Conservation (phyloP, 176 grass and related monocot genomes). For the Lolium perenne region DNA sequence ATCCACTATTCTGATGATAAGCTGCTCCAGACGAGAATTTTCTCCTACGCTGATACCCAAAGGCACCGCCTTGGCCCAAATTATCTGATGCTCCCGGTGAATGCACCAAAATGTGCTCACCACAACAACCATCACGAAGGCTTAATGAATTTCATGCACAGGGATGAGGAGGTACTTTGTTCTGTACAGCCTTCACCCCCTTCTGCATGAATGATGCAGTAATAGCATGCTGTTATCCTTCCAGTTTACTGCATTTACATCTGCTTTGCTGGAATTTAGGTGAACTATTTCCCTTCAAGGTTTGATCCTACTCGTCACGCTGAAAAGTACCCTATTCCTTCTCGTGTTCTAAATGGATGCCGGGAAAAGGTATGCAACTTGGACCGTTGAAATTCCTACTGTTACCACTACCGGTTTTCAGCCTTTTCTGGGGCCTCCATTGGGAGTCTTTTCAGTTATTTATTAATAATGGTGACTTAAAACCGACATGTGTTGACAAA, state of each 20-base stretch:
- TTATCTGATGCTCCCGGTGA: slow-evolving; percentile 89
- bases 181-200: neutral
- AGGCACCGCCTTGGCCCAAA: slow-evolving; percentile 89
- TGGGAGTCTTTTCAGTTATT: neutral
- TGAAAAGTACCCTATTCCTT: slow-evolving; percentile 72
- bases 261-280: slow-evolving; percentile 47
- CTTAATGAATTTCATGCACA: slow-evolving; percentile 92
- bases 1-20: slow-evolving; percentile 96
- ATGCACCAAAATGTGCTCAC: slow-evolving; percentile 81
- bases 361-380: slow-evolving; percentile 72
- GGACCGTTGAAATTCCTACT: neutral
- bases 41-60: slow-evolving; percentile 88
- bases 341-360: slow-evolving; percentile 55
- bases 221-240: neutral
- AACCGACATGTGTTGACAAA: neutral
- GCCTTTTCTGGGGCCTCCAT: neutral
- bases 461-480: neutral
- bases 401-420: neutral
- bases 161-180: slow-evolving; percentile 80
- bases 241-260: slow-evolving; percentile 3
- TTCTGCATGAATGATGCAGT: slow-evolving; percentile 10
- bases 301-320: slow-evolving; percentile 71
- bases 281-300: slow-evolving; percentile 92
- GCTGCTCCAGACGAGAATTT: slow-evolving; percentile 85
- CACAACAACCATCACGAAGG: slow-evolving; percentile 93